phyloP scores from a whole-genome alignment of 306 rosid species.

The Cicer chorassanicum region DNA sequence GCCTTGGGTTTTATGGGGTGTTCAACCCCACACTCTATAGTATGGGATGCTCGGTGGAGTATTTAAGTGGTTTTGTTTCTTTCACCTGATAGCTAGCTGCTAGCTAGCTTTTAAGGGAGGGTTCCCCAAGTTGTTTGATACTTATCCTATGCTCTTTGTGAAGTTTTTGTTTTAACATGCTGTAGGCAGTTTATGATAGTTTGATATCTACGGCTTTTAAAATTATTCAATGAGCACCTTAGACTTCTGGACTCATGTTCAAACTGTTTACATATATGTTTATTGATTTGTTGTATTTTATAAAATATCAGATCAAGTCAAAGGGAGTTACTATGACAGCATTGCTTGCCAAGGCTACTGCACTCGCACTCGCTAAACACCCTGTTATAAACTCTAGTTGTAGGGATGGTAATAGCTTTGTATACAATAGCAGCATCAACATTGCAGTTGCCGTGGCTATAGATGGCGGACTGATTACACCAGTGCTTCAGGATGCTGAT shows the following conservation, averaged over 20 bases:
- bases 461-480: constrained; percentile 91
- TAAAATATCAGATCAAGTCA: constrained; percentile 68
- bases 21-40: too few relatives aligned
- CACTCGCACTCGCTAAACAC: constrained; percentile 84
- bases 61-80: too few relatives aligned
- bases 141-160: background rate
- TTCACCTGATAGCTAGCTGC: too few relatives aligned
- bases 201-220: background rate
- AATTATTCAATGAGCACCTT: constrained; percentile 7
- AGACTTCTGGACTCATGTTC: background rate
- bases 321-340: constrained; percentile 99
- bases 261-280: background rate
- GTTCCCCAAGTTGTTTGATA: too few relatives aligned
- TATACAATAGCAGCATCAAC: constrained; percentile 83
- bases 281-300: constrained; percentile 26
- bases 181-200: background rate
- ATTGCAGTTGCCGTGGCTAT: constrained; percentile 93
- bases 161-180: constrained; percentile 28
- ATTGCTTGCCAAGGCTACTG: constrained; percentile 97
- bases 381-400: constrained; percentile 92
- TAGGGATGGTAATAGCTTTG: constrained; percentile 95
- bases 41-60: too few relatives aligned
- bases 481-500: constrained; percentile 94
- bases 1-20: too few relatives aligned
- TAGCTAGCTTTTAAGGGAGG: too few relatives aligned